Evolutionary conservation across 805 yeast genomes (phyloP), one percentile per base, ranked within the genome.

Genomic region (Pichia californica): DNA sequence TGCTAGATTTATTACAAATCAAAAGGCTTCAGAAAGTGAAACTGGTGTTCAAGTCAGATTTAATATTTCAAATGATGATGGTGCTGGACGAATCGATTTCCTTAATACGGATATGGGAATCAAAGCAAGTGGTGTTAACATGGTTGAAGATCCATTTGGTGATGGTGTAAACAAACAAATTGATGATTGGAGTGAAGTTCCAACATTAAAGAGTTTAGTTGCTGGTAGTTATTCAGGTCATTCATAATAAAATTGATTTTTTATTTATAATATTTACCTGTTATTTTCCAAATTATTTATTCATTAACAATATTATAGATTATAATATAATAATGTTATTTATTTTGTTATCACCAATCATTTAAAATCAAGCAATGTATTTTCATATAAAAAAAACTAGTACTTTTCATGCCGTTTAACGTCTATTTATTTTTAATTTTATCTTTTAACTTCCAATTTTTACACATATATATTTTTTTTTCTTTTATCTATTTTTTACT

Each of bases 1-100:
- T 56, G 96, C 95, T 15, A 79, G 96, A 64, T 88, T 91, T 57
- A 68, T 81, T 59, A 91, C 96, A 4, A 76, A 76, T 32, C 83
- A 83, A 5, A 59, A 63, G 32, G 95, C 84, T 7, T 63, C 64
- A n/a, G 96, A 88, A 62, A 72, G 82, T 19, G 79, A 78, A 14
- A 70, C 79, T 26, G 96, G 96, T 32, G 78, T 87, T 40, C 83
- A 79, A 54, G 66, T 83, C 35, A 77, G 81, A 59, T 85, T 83
- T 57, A 64, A 70, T n/a, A 61, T 76, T 26, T 59, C 61, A 39
- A 63, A 64, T 43, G 65, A 60, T 47, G 63, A 65, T 27, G 73
- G 80, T 30, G 73, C 73, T 27, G 58, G 62, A 28, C 60, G 70
- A 25, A 76, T 76, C 8, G 54, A 62, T 18, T 62, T 72, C 31